phyloP scores from a whole-genome alignment of 306 rosid species.

The Canavalia ensiformis region DNA sequence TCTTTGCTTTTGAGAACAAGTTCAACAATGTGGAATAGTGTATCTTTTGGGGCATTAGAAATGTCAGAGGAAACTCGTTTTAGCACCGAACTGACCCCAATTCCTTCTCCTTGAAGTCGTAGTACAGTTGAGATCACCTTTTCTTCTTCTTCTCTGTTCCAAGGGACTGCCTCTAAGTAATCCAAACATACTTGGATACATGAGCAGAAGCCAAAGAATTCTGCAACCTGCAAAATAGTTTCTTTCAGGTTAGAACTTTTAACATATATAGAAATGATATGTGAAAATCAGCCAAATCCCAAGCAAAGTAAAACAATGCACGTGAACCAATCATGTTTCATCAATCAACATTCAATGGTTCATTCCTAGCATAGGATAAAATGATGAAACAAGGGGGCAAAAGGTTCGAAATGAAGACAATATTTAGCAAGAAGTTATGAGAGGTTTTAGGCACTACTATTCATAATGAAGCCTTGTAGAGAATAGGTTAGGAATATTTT shows the following conservation, averaged over 20 bases:
- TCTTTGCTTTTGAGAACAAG: slow-evolving; percentile 91
- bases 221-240: slow-evolving; percentile 76
- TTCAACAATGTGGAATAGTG: slow-evolving; percentile 76
- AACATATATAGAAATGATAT: background rate
- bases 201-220: slow-evolving; percentile 74
- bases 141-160: slow-evolving; percentile 97
- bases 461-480: slow-evolving; percentile 12
- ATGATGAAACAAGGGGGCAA: background rate
- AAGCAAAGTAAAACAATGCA: background rate
- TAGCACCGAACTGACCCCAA: slow-evolving; percentile 76
- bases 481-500: background rate
- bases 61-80: slow-evolving; percentile 87
- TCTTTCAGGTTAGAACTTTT: slow-evolving; percentile 31
- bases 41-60: slow-evolving; percentile 69
- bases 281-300: too few relatives aligned
- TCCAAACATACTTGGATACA: slow-evolving; percentile 90
- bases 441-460: background rate
- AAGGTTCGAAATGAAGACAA: slow-evolving; percentile 8
- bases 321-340: background rate
- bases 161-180: slow-evolving; percentile 95
- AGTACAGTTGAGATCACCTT: slow-evolving; percentile 80
- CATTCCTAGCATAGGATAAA: slow-evolving; percentile 3
- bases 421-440: background rate
- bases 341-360: background rate
- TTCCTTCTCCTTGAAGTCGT: slow-evolving; percentile 78